phyloP scores from a whole-genome alignment of 371 early-diverging fungal genomes.

The Circinella minor region DNA sequence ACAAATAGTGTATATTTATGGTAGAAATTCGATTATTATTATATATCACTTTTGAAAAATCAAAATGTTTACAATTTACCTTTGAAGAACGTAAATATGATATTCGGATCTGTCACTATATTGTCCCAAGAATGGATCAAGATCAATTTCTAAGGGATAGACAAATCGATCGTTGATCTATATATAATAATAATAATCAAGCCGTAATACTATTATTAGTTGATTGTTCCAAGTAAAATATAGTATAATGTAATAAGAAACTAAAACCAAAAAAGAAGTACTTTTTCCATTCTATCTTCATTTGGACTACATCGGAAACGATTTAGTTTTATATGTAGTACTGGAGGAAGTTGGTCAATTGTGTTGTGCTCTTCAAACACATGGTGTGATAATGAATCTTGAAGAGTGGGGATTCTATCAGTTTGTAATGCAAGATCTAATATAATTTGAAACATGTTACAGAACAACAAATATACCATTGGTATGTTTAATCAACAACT shows the following conservation, averaged over 20 bases:
- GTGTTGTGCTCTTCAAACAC: neutral
- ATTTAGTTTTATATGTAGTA: neutral
- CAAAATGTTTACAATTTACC: too few species aligned
- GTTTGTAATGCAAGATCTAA: neutral
- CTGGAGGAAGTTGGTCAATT: neutral
- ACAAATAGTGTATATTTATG: too few species aligned
- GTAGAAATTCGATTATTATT: too few species aligned
- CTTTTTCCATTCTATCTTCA: neutral
- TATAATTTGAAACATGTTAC: too few species aligned
- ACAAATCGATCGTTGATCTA: neutral
- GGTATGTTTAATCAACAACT: too few species aligned
- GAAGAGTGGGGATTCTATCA: neutral
- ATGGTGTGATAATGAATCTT: neutral
- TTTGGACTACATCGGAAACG: neutral
- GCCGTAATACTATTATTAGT: too few species aligned
- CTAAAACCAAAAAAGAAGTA: neutral
- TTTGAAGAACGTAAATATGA: neutral
- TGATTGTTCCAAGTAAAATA: too few species aligned
- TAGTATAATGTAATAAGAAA: too few species aligned
- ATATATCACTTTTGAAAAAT: too few species aligned
- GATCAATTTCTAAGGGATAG: conserved; percentile 2
- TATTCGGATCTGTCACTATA: neutral
- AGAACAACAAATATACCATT: too few species aligned
- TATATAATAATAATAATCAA: too few species aligned
- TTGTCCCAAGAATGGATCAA: neutral